Conservation (phyloP, 768 basidiomycete species). For the Dentipellis sp. region DNA sequence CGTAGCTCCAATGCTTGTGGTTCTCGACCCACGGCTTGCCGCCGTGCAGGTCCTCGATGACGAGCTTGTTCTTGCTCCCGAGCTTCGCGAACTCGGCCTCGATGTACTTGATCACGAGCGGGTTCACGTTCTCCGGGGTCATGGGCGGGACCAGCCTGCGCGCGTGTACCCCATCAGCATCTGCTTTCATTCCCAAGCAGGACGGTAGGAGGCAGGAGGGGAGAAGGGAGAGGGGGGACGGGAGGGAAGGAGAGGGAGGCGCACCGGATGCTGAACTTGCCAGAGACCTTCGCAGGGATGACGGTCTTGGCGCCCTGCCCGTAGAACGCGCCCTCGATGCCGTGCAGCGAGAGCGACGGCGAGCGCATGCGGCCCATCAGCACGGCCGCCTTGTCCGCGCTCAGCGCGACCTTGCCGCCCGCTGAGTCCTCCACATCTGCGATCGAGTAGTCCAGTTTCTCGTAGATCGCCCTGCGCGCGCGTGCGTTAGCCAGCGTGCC, state of each 20-base stretch:
- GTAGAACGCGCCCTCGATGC: conserved; percentile 92
- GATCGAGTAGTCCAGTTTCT: conserved; percentile 61
- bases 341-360: conserved; percentile 85
- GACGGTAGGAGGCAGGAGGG: neutral
- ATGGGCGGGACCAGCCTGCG: conserved; percentile 76
- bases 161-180: neutral
- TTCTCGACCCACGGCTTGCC: conserved; percentile 90
- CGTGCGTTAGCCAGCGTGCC: too few relatives aligned
- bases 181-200: neutral
- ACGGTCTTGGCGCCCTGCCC: conserved; percentile 83
- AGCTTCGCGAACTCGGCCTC: conserved; percentile 77
- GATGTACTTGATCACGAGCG: conserved; percentile 63
- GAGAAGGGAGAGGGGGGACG: neutral
- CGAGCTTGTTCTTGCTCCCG: conserved; percentile 74
- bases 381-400: conserved; percentile 64
- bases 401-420: conserved; percentile 68
- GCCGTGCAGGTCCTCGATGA: conserved; percentile 62
- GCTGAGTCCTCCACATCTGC: conserved; percentile 68
- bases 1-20: conserved; percentile 86
- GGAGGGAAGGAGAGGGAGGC: conserved; percentile 15
- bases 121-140: conserved; percentile 64
- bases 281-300: conserved; percentile 81
- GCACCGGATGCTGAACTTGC: conserved; percentile 92
- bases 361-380: conserved; percentile 93
- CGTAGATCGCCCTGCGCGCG: conserved; percentile 51